Evolutionary conservation across 352 stramenopile genomes (phyloP).

Genomic region (Phytophthora boehmeriae): DNA sequence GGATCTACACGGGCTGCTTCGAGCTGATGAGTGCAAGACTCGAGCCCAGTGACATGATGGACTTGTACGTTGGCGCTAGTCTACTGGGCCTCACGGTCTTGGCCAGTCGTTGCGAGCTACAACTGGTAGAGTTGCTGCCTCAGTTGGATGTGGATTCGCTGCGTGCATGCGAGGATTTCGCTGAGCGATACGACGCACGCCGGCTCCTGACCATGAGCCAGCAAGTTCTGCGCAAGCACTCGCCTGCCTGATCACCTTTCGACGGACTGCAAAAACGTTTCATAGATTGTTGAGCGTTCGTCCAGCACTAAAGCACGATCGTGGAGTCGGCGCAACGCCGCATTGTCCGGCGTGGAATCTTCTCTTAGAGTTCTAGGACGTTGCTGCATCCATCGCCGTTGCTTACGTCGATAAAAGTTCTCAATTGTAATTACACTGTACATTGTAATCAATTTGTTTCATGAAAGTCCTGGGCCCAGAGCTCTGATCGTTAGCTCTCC

Average conservation of each 20-base stretch:
- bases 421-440: too few relatives aligned
- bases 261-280: slow-evolving; percentile 14
- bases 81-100: slow-evolving; percentile 60
- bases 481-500: too few relatives aligned
- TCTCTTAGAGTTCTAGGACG: too few relatives aligned
- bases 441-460: too few relatives aligned
- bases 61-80: slow-evolving; percentile 70
- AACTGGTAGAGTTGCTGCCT: slow-evolving; percentile 56
- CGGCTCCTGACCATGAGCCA: slow-evolving; percentile 53
- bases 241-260: slow-evolving; percentile 4
- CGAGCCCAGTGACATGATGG: slow-evolving; percentile 71
- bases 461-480: too few relatives aligned
- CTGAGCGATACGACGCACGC: slow-evolving; percentile 58
- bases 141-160: slow-evolving; percentile 58
- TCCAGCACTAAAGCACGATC: too few relatives aligned
- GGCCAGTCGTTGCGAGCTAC: slow-evolving; percentile 63
- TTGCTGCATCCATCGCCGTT: too few relatives aligned
- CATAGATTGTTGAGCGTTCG: background rate
- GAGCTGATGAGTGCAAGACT: slow-evolving; percentile 39
- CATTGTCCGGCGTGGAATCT: too few relatives aligned
- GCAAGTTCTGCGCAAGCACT: slow-evolving; percentile 37
- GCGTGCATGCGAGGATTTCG: slow-evolving; percentile 67
- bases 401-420: too few relatives aligned
- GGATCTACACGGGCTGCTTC: slow-evolving; percentile 79
- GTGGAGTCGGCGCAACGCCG: too few relatives aligned